A percentile compares a stretch with the other conserved stretches of the same genome.
These are phyloP conservation scores for Tephrocybe sp. DNA, from an alignment of 768 basidiomycete species.

Conservation along the genomic window DNA sequence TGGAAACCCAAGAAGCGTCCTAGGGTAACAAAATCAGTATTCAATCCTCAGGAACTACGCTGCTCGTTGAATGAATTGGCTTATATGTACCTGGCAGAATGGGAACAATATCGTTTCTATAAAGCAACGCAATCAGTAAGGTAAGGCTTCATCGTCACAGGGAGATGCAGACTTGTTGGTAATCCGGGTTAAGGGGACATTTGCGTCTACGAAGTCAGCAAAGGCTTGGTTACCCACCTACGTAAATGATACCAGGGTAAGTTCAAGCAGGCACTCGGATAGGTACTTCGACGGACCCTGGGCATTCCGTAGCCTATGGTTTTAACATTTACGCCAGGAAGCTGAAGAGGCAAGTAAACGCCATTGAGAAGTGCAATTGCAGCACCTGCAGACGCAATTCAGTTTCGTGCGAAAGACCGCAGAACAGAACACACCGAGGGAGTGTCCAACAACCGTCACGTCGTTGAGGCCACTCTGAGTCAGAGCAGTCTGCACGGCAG, in stretches of 20 bases:
- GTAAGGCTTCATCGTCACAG: not conserved
- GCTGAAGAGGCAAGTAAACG: constrained; percentile 52
- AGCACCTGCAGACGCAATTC: constrained; percentile 26
- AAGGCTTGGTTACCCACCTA: constrained; percentile 37
- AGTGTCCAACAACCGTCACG: constrained; percentile 48
- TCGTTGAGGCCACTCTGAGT: constrained; percentile 29
- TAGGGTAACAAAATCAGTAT: not conserved
- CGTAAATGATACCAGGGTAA: not conserved
- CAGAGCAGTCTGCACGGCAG: constrained; percentile 44
- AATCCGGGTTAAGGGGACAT: constrained; percentile 20
- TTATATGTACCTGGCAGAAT: constrained; percentile 28
- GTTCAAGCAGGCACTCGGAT: not conserved
- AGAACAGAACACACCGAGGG: constrained; percentile 22
- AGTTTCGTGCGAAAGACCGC: no score
- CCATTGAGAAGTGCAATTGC: constrained; percentile 46
- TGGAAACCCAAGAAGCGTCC: constrained; percentile 37
- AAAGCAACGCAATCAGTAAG: not conserved
- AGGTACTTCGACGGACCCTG: constrained; percentile 26
- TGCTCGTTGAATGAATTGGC: not conserved
- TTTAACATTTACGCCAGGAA: constrained; percentile 38
- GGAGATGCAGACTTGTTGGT: constrained; percentile 10
- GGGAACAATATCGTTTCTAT: constrained; percentile 20
- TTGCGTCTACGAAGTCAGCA: constrained; percentile 24
- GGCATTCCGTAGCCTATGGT: constrained; percentile 45
- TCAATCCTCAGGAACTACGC: not conserved